Percentiles rank a stretch among this genome's conserved stretches.
phyloP scores from a whole-genome alignment of 1,284 basidiomycete genomes.

The Leccinum laetum region DNA sequence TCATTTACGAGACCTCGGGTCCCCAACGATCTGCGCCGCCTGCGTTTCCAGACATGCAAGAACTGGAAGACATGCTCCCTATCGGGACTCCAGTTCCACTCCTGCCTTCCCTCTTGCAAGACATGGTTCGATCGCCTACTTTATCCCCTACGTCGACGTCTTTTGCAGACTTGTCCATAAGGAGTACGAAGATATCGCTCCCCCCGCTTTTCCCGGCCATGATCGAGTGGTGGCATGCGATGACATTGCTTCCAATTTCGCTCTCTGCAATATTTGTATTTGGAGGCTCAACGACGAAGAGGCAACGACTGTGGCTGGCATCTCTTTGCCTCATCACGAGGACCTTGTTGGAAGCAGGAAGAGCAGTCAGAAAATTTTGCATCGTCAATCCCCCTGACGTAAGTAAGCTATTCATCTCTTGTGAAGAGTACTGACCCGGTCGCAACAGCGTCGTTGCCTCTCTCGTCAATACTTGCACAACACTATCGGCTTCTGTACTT shows the following conservation, averaged over 20 bases:
- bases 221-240: conserved; percentile 25
- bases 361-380: conserved; percentile 33
- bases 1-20: conserved; percentile 69
- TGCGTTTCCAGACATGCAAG: conserved; percentile 28
- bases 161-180: conserved; percentile 62
- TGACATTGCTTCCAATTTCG: conserved; percentile 35
- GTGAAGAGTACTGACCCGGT: neutral
- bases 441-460: neutral
- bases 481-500: no score
- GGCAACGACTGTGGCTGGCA: conserved; percentile 47
- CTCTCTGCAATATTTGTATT: conserved; percentile 54
- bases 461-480: conserved; percentile 3
- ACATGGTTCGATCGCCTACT: conserved; percentile 66
- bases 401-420: neutral
- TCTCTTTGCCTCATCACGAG: conserved; percentile 37
- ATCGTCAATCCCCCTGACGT: conserved; percentile 31
- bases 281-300: conserved; percentile 63
- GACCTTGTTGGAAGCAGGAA: conserved; percentile 35
- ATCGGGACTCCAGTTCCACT: conserved; percentile 42
- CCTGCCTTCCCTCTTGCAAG: conserved; percentile 71
- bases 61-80: conserved; percentile 18
- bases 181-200: conserved; percentile 41
- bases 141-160: conserved; percentile 61
- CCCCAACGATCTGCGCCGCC: conserved; percentile 24
- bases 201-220: conserved; percentile 20